phyloP scores from a whole-genome alignment of 2,329 filamentous ascomycete species.

The Aspergillus brasiliensis region DNA sequence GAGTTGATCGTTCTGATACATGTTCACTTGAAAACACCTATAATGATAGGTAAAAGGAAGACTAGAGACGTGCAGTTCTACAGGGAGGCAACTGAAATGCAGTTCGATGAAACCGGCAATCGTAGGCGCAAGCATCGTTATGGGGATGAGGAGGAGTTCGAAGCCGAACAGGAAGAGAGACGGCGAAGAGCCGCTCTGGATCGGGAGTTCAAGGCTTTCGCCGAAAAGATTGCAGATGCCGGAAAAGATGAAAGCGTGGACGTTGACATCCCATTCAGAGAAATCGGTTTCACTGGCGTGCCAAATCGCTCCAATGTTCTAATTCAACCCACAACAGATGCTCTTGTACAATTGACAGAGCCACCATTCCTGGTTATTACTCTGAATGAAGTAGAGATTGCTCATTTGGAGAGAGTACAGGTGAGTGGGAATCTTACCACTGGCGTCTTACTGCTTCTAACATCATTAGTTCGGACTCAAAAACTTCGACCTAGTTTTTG shows the following conservation, averaged over 20 bases:
- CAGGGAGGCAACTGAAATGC: constrained; percentile 94
- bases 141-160: constrained; percentile 97
- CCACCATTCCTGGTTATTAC: constrained; percentile 96
- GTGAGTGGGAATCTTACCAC: constrained; percentile 30
- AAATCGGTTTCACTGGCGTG: constrained; percentile 95
- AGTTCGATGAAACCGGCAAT: constrained; percentile 98
- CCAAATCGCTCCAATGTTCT: constrained; percentile 94
- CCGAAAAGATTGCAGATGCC: constrained; percentile 95
- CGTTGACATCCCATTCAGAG: constrained; percentile 94
- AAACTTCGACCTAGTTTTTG: constrained; percentile 98
- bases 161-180: constrained; percentile 96
- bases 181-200: constrained; percentile 88
- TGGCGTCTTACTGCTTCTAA: constrained; percentile 24
- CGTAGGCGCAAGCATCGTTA: constrained; percentile 96
- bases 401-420: constrained; percentile 90
- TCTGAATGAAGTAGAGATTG: constrained; percentile 92
- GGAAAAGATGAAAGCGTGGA: constrained; percentile 87
- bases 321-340: constrained; percentile 94
- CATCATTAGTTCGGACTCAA: constrained; percentile 80
- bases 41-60: constrained; percentile 98
- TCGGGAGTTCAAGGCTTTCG: constrained; percentile 92
- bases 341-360: constrained; percentile 93
- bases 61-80: constrained; percentile 99
- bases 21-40: constrained; percentile 95
- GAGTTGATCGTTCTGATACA: constrained; percentile 98